Evolutionary conservation across 495 filamentous ascomycete species (phyloP).

Genomic region (Penicilliopsis zonata): DNA sequence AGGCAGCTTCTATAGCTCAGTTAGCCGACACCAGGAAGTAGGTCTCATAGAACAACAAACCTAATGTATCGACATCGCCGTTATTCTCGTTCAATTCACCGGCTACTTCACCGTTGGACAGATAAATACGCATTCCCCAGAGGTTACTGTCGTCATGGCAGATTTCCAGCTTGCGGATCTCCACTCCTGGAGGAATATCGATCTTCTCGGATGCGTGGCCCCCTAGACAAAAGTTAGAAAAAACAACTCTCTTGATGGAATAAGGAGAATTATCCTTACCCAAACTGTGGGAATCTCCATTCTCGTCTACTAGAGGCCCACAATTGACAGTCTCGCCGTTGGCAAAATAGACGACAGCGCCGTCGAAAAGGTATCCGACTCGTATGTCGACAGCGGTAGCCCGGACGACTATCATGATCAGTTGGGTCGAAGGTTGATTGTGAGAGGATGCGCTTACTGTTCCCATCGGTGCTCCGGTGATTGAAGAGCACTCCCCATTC

Average conservation of each 20-base stretch:
- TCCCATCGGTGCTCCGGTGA: slow-evolving; percentile 12
- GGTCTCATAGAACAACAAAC: background rate
- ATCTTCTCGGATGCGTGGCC: slow-evolving; percentile 19
- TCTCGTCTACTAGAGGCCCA: slow-evolving; percentile 10
- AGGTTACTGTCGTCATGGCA: slow-evolving; percentile 9
- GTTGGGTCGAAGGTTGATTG: slow-evolving; percentile 4
- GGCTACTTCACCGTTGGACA: slow-evolving; percentile 18
- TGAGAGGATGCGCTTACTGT: background rate
- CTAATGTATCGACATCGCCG: background rate
- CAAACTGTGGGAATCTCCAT: slow-evolving; percentile 5
- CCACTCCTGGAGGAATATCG: slow-evolving; percentile 12
- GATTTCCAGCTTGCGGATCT: slow-evolving; percentile 19
- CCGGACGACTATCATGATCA: slow-evolving; percentile 7
- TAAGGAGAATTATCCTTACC: slow-evolving; percentile 1
- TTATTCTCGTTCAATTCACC: slow-evolving; percentile 17
- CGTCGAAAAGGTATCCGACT: slow-evolving; percentile 23
- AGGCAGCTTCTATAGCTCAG: slow-evolving; percentile 10
- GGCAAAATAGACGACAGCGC: slow-evolving; percentile 22
- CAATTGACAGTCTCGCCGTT: slow-evolving; percentile 21
- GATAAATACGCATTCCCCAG: slow-evolving; percentile 19
- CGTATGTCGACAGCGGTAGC: slow-evolving; percentile 22
- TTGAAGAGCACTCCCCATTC: slow-evolving; percentile 16
- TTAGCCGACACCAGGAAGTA: background rate
- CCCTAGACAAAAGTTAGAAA: slow-evolving; percentile 2
- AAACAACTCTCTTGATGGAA: background rate